Percentiles rank a stretch among this genome's conserved stretches.
These are phyloP conservation scores for Dryadomyces quercivorus DNA, from an alignment of 2,329 filamentous ascomycete species.

Conservation along the genomic window DNA sequence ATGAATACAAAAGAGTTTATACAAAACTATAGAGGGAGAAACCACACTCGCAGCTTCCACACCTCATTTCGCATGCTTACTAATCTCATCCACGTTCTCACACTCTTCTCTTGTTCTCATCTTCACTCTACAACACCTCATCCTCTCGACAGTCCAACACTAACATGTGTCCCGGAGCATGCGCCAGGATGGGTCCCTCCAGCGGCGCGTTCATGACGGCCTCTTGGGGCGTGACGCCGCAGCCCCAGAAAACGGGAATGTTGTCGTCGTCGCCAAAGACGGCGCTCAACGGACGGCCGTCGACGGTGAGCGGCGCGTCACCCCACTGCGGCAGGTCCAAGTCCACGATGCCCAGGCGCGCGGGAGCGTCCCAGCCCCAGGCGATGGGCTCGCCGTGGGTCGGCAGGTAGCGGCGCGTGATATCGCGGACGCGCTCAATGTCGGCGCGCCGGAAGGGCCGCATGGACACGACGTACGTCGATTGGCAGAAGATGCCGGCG, in stretches of 20 bases:
- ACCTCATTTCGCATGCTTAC: too few relatives aligned
- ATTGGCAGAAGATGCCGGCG: slow-evolving; percentile 42
- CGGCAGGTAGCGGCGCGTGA: slow-evolving; percentile 40
- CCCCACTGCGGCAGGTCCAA: slow-evolving; percentile 45
- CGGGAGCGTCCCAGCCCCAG: slow-evolving; percentile 14
- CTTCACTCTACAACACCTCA: neutral
- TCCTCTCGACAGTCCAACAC: slow-evolving; percentile 30
- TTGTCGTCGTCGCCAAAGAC: slow-evolving; percentile 24
- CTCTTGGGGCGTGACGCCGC: slow-evolving; percentile 54
- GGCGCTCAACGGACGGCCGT: slow-evolving; percentile 22
- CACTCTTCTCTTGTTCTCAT: neutral
- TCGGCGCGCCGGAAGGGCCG: slow-evolving; percentile 38
- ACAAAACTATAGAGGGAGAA: too few relatives aligned
- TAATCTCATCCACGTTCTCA: too few relatives aligned
- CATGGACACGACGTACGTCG: slow-evolving; percentile 51
- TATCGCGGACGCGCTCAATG: slow-evolving; percentile 37
- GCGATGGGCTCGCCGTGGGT: slow-evolving; percentile 48
- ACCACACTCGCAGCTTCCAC: too few relatives aligned
- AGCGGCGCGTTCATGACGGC: slow-evolving; percentile 44
- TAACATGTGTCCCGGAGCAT: slow-evolving; percentile 52
- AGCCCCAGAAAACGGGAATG: slow-evolving; percentile 50
- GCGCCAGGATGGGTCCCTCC: slow-evolving; percentile 45
- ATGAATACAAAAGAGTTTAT: too few relatives aligned
- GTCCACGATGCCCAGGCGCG: slow-evolving; percentile 38
- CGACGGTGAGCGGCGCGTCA: slow-evolving; percentile 28